Evolutionary conservation across 1,284 basidiomycete genomes (phyloP), one percentile per base, ranked within the genome.

Genomic region (Amylostereum chailletii): DNA sequence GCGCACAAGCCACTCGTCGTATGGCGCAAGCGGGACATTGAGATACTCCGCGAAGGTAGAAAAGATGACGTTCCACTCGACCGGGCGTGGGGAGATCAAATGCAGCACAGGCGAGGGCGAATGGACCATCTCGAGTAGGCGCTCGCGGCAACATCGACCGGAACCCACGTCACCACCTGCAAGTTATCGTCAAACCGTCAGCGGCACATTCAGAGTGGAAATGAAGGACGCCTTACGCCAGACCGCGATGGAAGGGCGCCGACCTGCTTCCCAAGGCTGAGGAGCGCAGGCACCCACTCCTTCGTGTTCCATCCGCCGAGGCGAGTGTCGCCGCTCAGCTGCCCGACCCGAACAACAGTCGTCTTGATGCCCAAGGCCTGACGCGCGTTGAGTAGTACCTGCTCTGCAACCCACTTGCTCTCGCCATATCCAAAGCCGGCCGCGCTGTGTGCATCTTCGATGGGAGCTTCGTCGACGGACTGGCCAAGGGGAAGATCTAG

Each of bases 351-450:
- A n/a, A 48, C 47, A 6, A 43, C 32, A 11, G 32, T 37, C 7
- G 26, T 33, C 5, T 31, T 40, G 10, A 48, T 40, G 32, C 47
- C 39, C 11, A 31, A 19, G 19, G 26, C 27, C 4, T 41, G 30
- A 26, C 31, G 33, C 4, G 47, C 47, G 33, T 11, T 11, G 32
- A 40, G 31, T 11, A 42, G 43, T 4, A 50, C 34, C 3, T n/a
- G 31, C 38, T 42, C 45, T 5, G 45, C 43, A 6, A 48, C 49
- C 45, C 43, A 40, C 32, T 45, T 42, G 43, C 45, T 65, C 53
- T 74, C 67, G 10, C 60, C 54, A 54, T 74, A 74, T 1, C 66
- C 70, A 19, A 55, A 50, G 2, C 66, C 67, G 10, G 42, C 42
- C 5, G 42, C 4, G 9, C 33, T n/a, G 8, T 7, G 11, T 1